These are phyloP conservation scores for Ogataea thermomethanolica DNA, from an alignment of 805 yeast species.

Conservation along the genomic window DNA sequence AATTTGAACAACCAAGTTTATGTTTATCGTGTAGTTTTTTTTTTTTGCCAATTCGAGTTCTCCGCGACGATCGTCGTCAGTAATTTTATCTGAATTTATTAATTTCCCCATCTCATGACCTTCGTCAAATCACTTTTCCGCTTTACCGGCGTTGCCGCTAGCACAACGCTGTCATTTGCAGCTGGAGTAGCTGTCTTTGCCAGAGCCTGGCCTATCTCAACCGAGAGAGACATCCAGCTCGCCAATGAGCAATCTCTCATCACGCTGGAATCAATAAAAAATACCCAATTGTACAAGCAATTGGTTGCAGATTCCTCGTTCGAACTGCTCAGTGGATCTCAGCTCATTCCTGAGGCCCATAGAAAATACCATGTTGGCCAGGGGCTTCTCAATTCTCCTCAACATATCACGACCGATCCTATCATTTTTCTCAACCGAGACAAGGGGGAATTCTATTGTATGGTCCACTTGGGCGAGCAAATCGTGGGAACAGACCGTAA, in stretches of 20 bases:
- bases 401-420: conserved; percentile 73
- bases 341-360: conserved; percentile 56
- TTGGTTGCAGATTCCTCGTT: conserved; percentile 26
- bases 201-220: conserved; percentile 30
- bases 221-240: conserved; percentile 7
- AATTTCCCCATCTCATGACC: conserved; percentile 1
- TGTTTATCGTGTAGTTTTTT: conserved; percentile 12
- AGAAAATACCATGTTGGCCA: conserved; percentile 62
- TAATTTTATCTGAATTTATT: background rate
- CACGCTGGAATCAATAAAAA: conserved; percentile 29
- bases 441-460: conserved; percentile 54
- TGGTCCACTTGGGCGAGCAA: conserved; percentile 67
- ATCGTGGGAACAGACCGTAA: conserved; percentile 67
- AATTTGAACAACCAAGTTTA: conserved; percentile 1
- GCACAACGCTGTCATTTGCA: conserved; percentile 22
- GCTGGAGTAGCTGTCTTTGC: conserved; percentile 31
- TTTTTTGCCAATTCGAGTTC: conserved; percentile 4
- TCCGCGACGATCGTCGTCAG: conserved; percentile 8
- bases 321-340: conserved; percentile 34
- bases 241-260: conserved; percentile 25
- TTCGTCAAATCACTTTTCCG: conserved; percentile 7
- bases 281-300: conserved; percentile 25
- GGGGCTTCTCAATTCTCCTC: conserved; percentile 67
- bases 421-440: conserved; percentile 52
- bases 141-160: conserved; percentile 9